Conservation (phyloP, 495 filamentous ascomycete genomes). For the Parachaetomium inaequale region DNA sequence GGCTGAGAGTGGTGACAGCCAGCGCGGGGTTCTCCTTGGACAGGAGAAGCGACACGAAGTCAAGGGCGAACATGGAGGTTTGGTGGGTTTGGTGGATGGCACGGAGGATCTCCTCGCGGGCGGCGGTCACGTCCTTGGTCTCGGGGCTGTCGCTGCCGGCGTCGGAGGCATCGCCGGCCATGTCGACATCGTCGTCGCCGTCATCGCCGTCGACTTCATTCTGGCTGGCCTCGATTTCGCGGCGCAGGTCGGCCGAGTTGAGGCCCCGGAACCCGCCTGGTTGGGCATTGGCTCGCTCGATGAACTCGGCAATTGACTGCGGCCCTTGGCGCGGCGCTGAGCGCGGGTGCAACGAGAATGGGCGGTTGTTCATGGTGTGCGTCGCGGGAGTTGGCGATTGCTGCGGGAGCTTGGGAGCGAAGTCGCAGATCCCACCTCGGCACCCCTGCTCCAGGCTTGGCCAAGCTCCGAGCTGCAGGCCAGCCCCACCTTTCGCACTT, state of each 20-base stretch:
- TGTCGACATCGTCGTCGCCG: conserved; percentile 28
- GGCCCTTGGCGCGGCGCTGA: conserved; percentile 51
- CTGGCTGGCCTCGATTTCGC: conserved; percentile 52
- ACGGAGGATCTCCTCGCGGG: conserved; percentile 52
- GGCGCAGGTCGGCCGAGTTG: conserved; percentile 57
- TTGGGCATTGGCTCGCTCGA: conserved; percentile 68
- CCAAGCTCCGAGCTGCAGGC: neutral
- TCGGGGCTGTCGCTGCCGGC: conserved; percentile 38
- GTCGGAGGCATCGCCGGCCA: conserved; percentile 29
- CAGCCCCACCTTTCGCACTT: neutral
- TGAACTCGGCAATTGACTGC: conserved; percentile 65
- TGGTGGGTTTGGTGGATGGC: conserved; percentile 45
- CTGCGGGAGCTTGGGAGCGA: neutral
- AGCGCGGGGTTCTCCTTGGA: conserved; percentile 69
- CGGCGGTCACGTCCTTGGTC: conserved; percentile 40
- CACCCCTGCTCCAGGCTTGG: neutral
- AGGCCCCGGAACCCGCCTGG: conserved; percentile 70
- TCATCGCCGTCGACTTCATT: conserved; percentile 26
- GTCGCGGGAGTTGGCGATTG: neutral
- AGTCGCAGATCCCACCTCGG: neutral
- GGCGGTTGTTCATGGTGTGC: conserved; percentile 41
- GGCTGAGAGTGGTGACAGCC: conserved; percentile 65
- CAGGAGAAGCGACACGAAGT: conserved; percentile 80
- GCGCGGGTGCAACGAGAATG: conserved; percentile 63
- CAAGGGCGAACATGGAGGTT: conserved; percentile 43